phyloP scores from a whole-genome alignment of 2,329 filamentous ascomycete genomes.

The Macroventuria anomochaeta region DNA sequence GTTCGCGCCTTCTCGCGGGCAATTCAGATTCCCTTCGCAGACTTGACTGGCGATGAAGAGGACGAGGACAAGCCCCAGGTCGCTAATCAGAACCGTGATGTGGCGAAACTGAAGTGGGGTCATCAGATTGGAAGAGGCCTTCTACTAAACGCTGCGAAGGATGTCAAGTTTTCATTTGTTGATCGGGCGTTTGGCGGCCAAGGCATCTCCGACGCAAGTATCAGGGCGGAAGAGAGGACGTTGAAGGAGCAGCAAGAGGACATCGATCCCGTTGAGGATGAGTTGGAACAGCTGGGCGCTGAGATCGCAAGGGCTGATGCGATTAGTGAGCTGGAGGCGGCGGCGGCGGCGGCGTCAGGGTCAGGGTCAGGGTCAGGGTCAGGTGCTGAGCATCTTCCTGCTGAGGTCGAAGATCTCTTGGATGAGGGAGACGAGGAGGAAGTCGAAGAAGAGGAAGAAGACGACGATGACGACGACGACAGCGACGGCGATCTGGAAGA shows the following conservation, averaged over 20 bases:
- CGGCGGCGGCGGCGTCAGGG: conserved; percentile 8
- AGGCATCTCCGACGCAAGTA: conserved; percentile 52
- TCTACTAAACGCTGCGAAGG: conserved; percentile 62
- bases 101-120: conserved; percentile 63
- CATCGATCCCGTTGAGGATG: conserved; percentile 55
- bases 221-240: conserved; percentile 51
- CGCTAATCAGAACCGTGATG: conserved; percentile 52
- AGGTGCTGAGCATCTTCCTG: background rate
- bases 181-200: conserved; percentile 68
- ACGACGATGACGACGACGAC: conserved; percentile 36
- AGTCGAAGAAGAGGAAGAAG: conserved; percentile 18
- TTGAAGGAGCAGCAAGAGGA: conserved; percentile 53
- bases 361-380: conserved; percentile 9
- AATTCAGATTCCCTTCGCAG: conserved; percentile 60
- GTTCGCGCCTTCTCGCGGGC: conserved; percentile 63
- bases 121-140: conserved; percentile 65
- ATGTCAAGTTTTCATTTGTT: conserved; percentile 63
- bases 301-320: conserved; percentile 31
- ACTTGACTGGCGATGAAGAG: conserved; percentile 53
- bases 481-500: conserved; percentile 42
- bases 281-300: conserved; percentile 50
- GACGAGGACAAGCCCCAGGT: conserved; percentile 27
- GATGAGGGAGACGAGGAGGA: conserved; percentile 43
- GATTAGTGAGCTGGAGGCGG: conserved; percentile 14
- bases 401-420: conserved; percentile 16